Percentiles rank a stretch among this genome's conserved stretches.
phyloP scores from a whole-genome alignment of 257 asterid species.

The Salvia miltiorrhiza region DNA sequence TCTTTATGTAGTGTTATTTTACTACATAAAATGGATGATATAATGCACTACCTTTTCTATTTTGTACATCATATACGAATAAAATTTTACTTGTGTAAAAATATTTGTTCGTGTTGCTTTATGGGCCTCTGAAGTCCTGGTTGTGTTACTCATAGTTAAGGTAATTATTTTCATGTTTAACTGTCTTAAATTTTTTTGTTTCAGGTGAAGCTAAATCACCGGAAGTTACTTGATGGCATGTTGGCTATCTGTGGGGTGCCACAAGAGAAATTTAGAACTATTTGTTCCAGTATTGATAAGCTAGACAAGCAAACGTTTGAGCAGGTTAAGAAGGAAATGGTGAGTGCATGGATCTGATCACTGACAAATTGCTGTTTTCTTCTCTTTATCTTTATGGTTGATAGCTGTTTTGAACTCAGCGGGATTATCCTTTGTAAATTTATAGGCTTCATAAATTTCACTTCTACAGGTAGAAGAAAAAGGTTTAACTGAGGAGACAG shows the following conservation, averaged over 20 bases:
- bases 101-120: slow-evolving; percentile 6
- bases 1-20: background rate
- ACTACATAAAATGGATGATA: background rate
- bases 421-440: slow-evolving; percentile 9
- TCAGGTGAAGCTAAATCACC: slow-evolving; percentile 92
- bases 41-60: background rate
- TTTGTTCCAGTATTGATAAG: slow-evolving; percentile 97
- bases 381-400: too few relatives aligned
- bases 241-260: slow-evolving; percentile 94
- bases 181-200: slow-evolving; percentile 7
- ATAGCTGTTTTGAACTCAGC: background rate
- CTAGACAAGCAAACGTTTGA: slow-evolving; percentile 89
- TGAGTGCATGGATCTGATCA: slow-evolving; percentile 28
- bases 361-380: too few relatives aligned
- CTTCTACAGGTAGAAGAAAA: slow-evolving; percentile 72
- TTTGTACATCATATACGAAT: background rate
- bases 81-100: background rate
- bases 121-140: background rate
- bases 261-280: slow-evolving; percentile 71
- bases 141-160: background rate
- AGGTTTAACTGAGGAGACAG: slow-evolving; percentile 75
- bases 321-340: slow-evolving; percentile 93
- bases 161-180: background rate
- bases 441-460: slow-evolving; percentile 11
- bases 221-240: slow-evolving; percentile 91